phyloP scores from a whole-genome alignment of 2,329 filamentous ascomycete genomes.

The Cadophora luteo-olivacea region DNA sequence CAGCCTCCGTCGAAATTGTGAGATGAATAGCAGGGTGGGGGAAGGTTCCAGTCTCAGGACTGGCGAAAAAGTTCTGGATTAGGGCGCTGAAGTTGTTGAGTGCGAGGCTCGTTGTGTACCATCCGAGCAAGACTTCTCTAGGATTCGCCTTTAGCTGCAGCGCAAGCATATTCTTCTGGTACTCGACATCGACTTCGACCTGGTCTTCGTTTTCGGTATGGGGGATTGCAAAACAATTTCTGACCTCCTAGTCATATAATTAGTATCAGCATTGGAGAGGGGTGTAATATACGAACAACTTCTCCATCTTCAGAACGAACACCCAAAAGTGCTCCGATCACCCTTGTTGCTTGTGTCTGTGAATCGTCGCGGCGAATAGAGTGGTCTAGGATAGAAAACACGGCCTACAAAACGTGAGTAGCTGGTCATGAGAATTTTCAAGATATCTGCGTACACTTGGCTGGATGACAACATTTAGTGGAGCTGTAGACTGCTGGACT shows the following conservation, averaged over 20 bases:
- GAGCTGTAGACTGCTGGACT: slow-evolving; percentile 78
- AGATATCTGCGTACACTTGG: slow-evolving; percentile 73
- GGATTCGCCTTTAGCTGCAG: slow-evolving; percentile 93
- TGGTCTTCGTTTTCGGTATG: slow-evolving; percentile 99
- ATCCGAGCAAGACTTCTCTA: slow-evolving; percentile 92
- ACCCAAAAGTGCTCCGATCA: slow-evolving; percentile 95
- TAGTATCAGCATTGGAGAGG: neutral
- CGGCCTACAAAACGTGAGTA: slow-evolving; percentile 55
- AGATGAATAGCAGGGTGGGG: slow-evolving; percentile 97
- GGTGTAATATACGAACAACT: slow-evolving; percentile 52
- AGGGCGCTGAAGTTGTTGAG: slow-evolving; percentile 98
- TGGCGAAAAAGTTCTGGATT: slow-evolving; percentile 99
- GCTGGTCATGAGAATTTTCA: slow-evolving; percentile 2
- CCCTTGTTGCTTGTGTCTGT: slow-evolving; percentile 85
- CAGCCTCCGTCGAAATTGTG: slow-evolving; percentile 89
- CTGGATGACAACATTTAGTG: slow-evolving; percentile 92
- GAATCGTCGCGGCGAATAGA: slow-evolving; percentile 73
- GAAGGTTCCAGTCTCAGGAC: slow-evolving; percentile 95
- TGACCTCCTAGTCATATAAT: slow-evolving; percentile 66
- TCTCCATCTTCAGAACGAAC: slow-evolving; percentile 96
- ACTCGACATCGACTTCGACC: slow-evolving; percentile 99
- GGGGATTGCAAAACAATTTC: slow-evolving; percentile 95
- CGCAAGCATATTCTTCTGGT: slow-evolving; percentile 98
- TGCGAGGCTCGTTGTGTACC: slow-evolving; percentile 97
- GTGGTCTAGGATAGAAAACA: slow-evolving; percentile 88